phyloP scores from a whole-genome alignment of 192 early-diverging fungal genomes.

The Podila epigama region DNA sequence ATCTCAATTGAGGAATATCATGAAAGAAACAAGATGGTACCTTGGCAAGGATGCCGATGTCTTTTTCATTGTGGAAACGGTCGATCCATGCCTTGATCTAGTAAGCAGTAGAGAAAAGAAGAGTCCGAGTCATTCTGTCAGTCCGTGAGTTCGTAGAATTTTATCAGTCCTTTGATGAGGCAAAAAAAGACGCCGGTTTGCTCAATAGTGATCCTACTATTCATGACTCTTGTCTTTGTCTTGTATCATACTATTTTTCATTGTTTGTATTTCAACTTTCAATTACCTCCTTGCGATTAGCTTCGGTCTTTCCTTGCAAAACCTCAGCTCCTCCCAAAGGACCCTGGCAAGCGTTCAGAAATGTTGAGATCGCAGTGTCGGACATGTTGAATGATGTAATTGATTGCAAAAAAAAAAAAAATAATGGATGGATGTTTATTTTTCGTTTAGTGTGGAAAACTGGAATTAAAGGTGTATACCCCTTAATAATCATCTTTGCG shows the following conservation, averaged over 20 bases:
- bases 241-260: neutral
- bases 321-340: conserved; percentile 22
- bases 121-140: neutral
- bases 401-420: neutral
- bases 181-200: neutral
- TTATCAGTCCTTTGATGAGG: neutral
- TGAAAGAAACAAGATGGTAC: too few species aligned
- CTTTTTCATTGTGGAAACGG: conserved; percentile 30
- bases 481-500: too few species aligned
- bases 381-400: conserved; percentile 20
- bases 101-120: neutral
- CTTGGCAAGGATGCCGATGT: conserved; percentile 39
- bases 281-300: conserved; percentile 41
- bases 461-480: too few species aligned
- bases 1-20: too few species aligned
- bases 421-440: too few species aligned
- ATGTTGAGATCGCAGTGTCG: conserved; percentile 23
- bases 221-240: neutral
- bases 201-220: neutral
- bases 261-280: neutral
- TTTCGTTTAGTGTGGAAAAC: too few species aligned
- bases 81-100: conserved; percentile 45
- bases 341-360: conserved; percentile 40
- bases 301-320: conserved; percentile 23
- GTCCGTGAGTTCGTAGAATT: neutral